Evolutionary conservation across 257 asterid species (phyloP).

Genomic region (Primulina eburnea): DNA sequence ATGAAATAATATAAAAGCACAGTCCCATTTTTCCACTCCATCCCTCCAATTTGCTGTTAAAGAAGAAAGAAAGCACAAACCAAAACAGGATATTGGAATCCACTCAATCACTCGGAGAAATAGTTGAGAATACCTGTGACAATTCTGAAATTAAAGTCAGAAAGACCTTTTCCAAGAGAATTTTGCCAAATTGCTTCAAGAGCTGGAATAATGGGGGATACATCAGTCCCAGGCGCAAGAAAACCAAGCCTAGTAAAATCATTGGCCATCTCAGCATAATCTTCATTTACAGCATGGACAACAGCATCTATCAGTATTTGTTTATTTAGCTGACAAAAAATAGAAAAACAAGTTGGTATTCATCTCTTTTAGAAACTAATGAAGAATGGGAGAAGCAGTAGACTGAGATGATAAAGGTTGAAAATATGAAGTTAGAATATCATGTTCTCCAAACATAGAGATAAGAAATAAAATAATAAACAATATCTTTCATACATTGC

Average conservation of each 20-base stretch:
- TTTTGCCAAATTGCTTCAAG: constrained; percentile 98
- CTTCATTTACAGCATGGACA: constrained; percentile 99
- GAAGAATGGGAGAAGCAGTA: constrained; percentile 17
- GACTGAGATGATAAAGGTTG: constrained; percentile 13
- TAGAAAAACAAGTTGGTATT: constrained; percentile 22
- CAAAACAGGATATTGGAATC: constrained; percentile 1
- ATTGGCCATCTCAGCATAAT: constrained; percentile 98
- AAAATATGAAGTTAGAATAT: constrained; percentile 6
- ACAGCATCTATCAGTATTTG: constrained; percentile 97
- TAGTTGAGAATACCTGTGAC: constrained; percentile 68
- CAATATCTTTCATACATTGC: constrained; percentile 1
- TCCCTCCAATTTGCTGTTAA: constrained; percentile 2
- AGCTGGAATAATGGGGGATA: constrained; percentile 93
- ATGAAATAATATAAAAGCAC: not conserved
- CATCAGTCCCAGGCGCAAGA: constrained; percentile 96
- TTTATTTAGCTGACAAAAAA: constrained; percentile 81
- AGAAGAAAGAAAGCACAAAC: not conserved
- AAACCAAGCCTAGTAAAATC: constrained; percentile 99
- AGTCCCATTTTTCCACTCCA: not conserved
- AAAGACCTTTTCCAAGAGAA: constrained; percentile 90
- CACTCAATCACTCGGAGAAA: constrained; percentile 23
- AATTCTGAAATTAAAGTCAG: constrained; percentile 93
- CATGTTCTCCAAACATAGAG: not conserved
- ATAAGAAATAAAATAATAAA: constrained; percentile 1
- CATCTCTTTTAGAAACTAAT: constrained; percentile 16